These are phyloP conservation scores for Moesziomyces parantarcticus DNA, from an alignment of 1,284 basidiomycete species.

Conservation along the genomic window DNA sequence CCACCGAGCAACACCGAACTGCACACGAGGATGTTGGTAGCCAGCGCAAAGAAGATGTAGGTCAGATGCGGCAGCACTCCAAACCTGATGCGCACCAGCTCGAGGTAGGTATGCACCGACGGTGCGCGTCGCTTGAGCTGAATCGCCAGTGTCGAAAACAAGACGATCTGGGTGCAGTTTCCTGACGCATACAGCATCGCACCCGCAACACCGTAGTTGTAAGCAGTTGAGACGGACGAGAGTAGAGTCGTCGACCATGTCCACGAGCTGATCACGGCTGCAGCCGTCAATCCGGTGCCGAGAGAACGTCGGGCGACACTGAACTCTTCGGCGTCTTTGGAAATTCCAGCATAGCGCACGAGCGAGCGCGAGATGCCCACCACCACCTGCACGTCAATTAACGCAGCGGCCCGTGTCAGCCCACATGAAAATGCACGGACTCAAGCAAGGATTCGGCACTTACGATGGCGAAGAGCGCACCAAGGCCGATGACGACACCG, in stretches of 20 bases:
- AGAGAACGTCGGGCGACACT: constrained; percentile 53
- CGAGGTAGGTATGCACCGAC: constrained; percentile 58
- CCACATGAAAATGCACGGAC: not conserved
- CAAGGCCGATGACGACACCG: constrained; percentile 64
- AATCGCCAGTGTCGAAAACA: constrained; percentile 59
- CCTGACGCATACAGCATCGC: constrained; percentile 59
- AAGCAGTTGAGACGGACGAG: constrained; percentile 51
- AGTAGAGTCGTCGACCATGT: constrained; percentile 62
- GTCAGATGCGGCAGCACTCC: constrained; percentile 54
- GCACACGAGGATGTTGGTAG: constrained; percentile 62
- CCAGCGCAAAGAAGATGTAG: constrained; percentile 60
- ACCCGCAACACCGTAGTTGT: constrained; percentile 61
- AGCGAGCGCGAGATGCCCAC: constrained; percentile 53
- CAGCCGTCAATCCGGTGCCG: constrained; percentile 57
- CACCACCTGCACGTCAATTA: constrained; percentile 23
- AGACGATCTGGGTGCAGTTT: constrained; percentile 57
- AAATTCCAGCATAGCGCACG: constrained; percentile 44
- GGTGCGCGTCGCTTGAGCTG: constrained; percentile 59
- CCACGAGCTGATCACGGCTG: constrained; percentile 60
- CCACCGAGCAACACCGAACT: constrained; percentile 53
- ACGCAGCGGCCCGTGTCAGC: not conserved
- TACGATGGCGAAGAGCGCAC: constrained; percentile 62
- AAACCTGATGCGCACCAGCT: constrained; percentile 54
- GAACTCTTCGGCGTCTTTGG: constrained; percentile 53
- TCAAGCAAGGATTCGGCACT: not conserved